Conservation (phyloP, 169 alveolate species). For the Plasmodium chabaudi region DNA sequence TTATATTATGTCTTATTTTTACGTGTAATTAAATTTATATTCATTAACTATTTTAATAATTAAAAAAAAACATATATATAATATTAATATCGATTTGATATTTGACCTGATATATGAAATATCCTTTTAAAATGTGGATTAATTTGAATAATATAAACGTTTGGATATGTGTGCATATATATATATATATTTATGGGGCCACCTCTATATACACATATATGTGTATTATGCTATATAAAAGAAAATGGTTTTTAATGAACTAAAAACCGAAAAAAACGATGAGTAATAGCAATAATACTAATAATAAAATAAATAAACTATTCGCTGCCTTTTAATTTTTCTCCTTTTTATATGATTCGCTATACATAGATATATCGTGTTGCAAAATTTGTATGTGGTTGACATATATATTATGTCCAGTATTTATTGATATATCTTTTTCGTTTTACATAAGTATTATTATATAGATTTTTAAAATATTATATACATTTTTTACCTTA, state of each 20-base stretch:
- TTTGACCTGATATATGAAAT: background rate
- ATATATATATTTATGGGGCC: background rate
- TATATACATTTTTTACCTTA: no score
- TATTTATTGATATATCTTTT: no score
- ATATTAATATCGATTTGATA: background rate
- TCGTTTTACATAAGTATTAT: no score
- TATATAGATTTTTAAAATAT: no score
- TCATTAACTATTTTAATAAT: conserved; percentile 3
- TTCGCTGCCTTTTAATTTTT: no score
- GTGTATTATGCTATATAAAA: background rate
- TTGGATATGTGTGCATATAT: background rate
- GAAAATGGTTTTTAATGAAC: background rate
- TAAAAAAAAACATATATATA: conserved; percentile 1
- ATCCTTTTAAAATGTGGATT: background rate
- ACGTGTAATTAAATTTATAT: background rate
- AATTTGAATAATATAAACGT: background rate
- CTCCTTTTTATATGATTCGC: no score
- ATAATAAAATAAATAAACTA: no score
- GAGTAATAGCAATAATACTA: no score
- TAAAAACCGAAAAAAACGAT: background rate
- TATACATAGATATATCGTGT: no score
- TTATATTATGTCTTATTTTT: conserved; percentile 1
- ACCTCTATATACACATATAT: background rate
- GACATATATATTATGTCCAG: no score
- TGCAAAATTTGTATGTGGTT: no score